A percentile compares a stretch with the other conserved stretches of the same genome.
Conservation (phyloP, 2,329 filamentous ascomycete species). For the Aureobasidium sp. region DNA sequence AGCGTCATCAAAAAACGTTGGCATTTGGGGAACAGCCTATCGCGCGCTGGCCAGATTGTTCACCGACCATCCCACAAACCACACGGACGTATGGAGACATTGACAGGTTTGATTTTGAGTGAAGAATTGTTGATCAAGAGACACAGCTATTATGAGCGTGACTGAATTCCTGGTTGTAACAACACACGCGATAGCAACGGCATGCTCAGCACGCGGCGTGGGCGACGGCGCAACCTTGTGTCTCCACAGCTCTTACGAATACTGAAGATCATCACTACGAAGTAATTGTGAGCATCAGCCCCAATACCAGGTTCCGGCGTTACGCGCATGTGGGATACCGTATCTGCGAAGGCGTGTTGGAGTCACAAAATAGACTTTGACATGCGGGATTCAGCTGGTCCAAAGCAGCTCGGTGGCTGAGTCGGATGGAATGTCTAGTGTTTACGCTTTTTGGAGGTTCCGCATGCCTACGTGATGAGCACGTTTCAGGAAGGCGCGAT, state of each 20-base stretch:
- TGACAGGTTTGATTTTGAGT: not conserved
- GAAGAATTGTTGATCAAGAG: not conserved
- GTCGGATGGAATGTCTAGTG: not conserved
- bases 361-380: not conserved
- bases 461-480: not conserved
- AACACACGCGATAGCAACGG: not conserved
- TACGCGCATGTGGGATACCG: not conserved
- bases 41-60: not conserved
- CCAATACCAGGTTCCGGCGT: not conserved
- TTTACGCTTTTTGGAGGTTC: not conserved
- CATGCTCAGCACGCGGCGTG: not conserved
- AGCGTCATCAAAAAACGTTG: not conserved
- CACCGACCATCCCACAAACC: not conserved
- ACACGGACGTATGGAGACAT: not conserved
- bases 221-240: not conserved
- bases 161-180: not conserved
- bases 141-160: not conserved
- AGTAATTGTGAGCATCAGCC: not conserved
- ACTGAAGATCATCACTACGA: not conserved
- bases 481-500: not conserved
- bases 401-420: not conserved
- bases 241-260: not conserved
- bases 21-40: not conserved
- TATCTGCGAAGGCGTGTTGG: not conserved
- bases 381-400: not conserved